These are phyloP conservation scores for Elaeis guineensis DNA, from an alignment of 176 grass and related monocot species.

Conservation along the genomic window DNA sequence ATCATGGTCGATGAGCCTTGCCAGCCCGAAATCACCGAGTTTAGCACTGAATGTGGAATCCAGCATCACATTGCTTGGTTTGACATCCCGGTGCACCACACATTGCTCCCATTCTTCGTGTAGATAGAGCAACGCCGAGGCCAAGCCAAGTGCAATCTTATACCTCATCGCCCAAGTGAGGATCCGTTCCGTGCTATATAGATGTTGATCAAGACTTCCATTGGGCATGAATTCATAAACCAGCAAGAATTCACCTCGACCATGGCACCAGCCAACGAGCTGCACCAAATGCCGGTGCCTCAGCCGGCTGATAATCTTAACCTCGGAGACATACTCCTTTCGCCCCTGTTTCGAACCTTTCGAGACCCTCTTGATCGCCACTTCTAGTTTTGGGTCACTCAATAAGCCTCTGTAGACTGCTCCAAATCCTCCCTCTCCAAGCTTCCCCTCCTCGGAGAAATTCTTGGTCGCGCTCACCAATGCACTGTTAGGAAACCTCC, in stretches of 20 bases:
- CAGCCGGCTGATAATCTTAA: constrained; percentile 62
- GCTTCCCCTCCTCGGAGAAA: constrained; percentile 49
- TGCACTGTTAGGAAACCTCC: constrained; percentile 39
- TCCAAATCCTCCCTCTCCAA: constrained; percentile 67
- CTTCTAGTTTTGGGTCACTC: constrained; percentile 27
- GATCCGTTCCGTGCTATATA: constrained; percentile 26
- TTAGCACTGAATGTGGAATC: constrained; percentile 53
- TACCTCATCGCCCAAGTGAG: constrained; percentile 35
- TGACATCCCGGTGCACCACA: constrained; percentile 54
- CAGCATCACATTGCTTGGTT: constrained; percentile 72
- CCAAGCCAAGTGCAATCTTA: constrained; percentile 40
- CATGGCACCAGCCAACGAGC: constrained; percentile 64
- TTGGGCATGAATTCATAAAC: constrained; percentile 55
- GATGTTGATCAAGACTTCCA: constrained; percentile 45
- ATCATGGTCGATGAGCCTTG: constrained; percentile 54
- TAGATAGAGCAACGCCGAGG: constrained; percentile 54
- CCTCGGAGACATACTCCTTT: constrained; percentile 75
- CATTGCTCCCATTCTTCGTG: constrained; percentile 76
- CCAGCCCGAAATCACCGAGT: constrained; percentile 68
- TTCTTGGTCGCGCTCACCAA: constrained; percentile 29
- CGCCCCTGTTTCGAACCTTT: constrained; percentile 49
- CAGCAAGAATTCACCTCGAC: constrained; percentile 19
- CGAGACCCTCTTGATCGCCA: constrained; percentile 59
- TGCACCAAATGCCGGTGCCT: constrained; percentile 64
- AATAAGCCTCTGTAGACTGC: constrained; percentile 49